Base-by-base conservation (phyloP, 495 filamentous ascomycete genomes). In the Penicillium soppii region DNA sequence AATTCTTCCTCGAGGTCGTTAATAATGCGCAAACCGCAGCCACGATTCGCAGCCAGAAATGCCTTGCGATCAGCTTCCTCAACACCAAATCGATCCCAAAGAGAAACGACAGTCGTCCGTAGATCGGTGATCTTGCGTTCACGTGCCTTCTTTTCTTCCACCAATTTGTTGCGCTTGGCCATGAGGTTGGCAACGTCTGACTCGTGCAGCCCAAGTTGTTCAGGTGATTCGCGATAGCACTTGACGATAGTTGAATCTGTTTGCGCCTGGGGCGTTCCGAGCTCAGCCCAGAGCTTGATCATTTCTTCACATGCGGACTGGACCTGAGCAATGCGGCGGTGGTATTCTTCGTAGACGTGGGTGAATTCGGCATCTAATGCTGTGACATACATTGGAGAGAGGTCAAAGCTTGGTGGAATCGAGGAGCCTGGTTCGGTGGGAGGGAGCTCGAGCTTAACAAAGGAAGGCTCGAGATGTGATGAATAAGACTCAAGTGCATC, bases 1-100 rank as follows among this genome's bases (percentile, higher is more conserved):
- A 97, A 73, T 61, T 97, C 94, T 42, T 92, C 90, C 67, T 96
- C 91, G 53, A 90, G 95, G 66, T 96, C 92, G 59, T 97, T 95
- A 68, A 96, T 95, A 29, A 84, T 86, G 44, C 90, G 79, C 29
- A 96, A 74, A 17, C 92, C 90, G 59, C 89, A 95, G 48, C 91
- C 90, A 43, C 85, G 77, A 59, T 87, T 84, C 15, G 76, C 73
- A 5, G 77, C 64, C 10, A 96, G 70, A 74, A 97, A 97, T 25
- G 80, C 77, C 74, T 91, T 95, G 59, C 87, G 82, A 57, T 95
- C 91, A 13, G 72, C 65, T 53, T 91, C 85, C 35, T 95, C 90
- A 13, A 96, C 79, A 13, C 85, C 85, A 2, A 99, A 85, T 43
- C 88, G 87, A 56, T 91, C 85, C 94, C 94, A 99, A 8, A 97